Evolutionary conservation across 306 rosid genomes (phyloP), one percentile per base, ranked within the genome.

Genomic region (Quercus robur): DNA sequence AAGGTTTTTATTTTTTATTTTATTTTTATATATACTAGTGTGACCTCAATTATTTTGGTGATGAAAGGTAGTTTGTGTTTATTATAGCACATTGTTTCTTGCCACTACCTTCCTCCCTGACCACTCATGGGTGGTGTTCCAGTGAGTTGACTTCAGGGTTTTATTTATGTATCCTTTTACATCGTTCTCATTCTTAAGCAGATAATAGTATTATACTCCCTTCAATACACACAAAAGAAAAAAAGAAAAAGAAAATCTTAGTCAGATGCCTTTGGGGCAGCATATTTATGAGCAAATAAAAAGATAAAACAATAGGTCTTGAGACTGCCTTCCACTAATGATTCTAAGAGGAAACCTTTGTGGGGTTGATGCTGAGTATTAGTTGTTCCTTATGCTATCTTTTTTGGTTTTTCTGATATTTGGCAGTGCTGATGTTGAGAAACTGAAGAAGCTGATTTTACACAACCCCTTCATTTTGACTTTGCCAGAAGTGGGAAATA

Each of bases 401-500:
- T 46, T 87, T 26, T 55, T 55, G 71, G 64, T 49, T 56, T 64
- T 58, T 80, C 35, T 82, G 25, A 74, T 82, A 23, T 70, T 66
- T 75, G 85, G 73, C 92, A 93, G 99, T 72, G 90, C 76, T 75
- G 99, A 95, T 88, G 98, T 95, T 54, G 97, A 95, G 84, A 93
- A 95, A 79, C 86, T 93, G 77, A 93, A 95, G 89, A 95, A 95
- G 91, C 88, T 95, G 86, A 85, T 95, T 79, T 85, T 95, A 56
- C 99, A 95, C 83, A 93, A 93, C 77, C 92, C 99, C 41, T 89
- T 76, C 79, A 85, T 93, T 79, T 91, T 95, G 92, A 93, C 97
- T 77, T 86, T 95, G 90, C 89, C 97, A 8, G 99, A 93, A 84
- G 90, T 91, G 44, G 92, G 92, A 84, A 90, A 91, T 73, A 75